Evolutionary conservation across 805 yeast species (phyloP).

Genomic region (Vanderwaltozyma verrucispora): DNA sequence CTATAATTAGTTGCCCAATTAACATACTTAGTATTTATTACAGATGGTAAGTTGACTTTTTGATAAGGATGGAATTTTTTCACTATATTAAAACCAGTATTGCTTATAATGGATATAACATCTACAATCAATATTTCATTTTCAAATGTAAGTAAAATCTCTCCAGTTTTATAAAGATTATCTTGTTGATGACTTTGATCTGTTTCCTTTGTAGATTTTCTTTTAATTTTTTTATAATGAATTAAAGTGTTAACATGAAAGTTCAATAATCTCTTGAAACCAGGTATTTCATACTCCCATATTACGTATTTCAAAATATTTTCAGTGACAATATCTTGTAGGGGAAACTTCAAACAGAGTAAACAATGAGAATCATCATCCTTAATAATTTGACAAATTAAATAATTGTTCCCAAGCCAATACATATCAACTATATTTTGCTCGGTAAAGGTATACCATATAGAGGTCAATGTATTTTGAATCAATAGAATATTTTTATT

Average conservation of each 20-base stretch:
- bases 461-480: conserved; percentile 19
- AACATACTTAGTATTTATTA: conserved; percentile 4
- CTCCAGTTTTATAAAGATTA: conserved; percentile 21
- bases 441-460: conserved; percentile 22
- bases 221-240: conserved; percentile 8
- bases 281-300: conserved; percentile 22
- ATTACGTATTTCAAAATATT: conserved; percentile 11
- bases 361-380: conserved; percentile 13
- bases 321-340: conserved; percentile 8
- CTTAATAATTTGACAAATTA: conserved; percentile 17
- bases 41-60: conserved; percentile 8
- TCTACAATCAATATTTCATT: conserved; percentile 17
- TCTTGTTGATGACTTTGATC: conserved; percentile 7
- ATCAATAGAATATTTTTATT: conserved; percentile 26
- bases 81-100: conserved; percentile 17
- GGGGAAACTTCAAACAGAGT: conserved; percentile 20
- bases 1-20: conserved; percentile 19
- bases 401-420: conserved; percentile 26
- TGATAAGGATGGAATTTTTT: conserved; percentile 16
- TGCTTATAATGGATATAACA: conserved; percentile 17
- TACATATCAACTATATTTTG: conserved; percentile 18
- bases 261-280: conserved; percentile 4
- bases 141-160: conserved; percentile 16
- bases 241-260: conserved; percentile 19
- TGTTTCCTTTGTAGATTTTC: conserved; percentile 12